Evolutionary conservation across 352 stramenopile genomes (phyloP).

Genomic region (Phytophthora sp.): DNA sequence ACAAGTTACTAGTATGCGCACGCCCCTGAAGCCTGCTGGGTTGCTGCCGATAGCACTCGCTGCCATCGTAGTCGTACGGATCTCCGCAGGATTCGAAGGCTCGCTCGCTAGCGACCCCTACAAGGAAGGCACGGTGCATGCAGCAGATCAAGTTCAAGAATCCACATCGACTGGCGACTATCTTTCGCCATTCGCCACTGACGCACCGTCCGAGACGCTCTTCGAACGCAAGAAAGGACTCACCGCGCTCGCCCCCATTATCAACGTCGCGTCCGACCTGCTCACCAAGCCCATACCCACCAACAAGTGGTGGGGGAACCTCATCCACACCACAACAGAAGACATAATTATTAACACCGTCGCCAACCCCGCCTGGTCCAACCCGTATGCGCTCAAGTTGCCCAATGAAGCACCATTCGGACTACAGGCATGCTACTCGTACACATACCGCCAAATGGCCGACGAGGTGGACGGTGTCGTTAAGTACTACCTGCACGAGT

Average conservation of each 20-base stretch:
- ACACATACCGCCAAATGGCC: conserved; percentile 5
- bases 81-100: conserved; percentile 19
- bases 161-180: conserved; percentile 64
- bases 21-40: conserved; percentile 9
- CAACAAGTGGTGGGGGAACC: conserved; percentile 80
- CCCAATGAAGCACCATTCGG: conserved; percentile 6
- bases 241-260: conserved; percentile 46
- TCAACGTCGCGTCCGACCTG: conserved; percentile 45
- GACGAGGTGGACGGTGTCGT: background rate
- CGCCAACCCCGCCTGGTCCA: conserved; percentile 4
- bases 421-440: conserved; percentile 5
- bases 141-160: conserved; percentile 18
- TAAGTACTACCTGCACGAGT: conserved; percentile 2
- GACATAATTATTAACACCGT: background rate
- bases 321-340: conserved; percentile 58
- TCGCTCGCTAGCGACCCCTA: conserved; percentile 14
- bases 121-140: conserved; percentile 28
- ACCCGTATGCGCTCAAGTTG: conserved; percentile 6
- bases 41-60: conserved; percentile 2
- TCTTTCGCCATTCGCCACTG: conserved; percentile 42
- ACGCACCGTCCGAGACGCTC: conserved; percentile 38
- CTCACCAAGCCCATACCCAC: conserved; percentile 56
- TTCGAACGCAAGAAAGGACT: conserved; percentile 51
- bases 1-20: background rate
- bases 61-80: background rate